Evolutionary conservation across 2,329 filamentous ascomycete genomes (phyloP).

Genomic region (Tolypocladium paradoxum): DNA sequence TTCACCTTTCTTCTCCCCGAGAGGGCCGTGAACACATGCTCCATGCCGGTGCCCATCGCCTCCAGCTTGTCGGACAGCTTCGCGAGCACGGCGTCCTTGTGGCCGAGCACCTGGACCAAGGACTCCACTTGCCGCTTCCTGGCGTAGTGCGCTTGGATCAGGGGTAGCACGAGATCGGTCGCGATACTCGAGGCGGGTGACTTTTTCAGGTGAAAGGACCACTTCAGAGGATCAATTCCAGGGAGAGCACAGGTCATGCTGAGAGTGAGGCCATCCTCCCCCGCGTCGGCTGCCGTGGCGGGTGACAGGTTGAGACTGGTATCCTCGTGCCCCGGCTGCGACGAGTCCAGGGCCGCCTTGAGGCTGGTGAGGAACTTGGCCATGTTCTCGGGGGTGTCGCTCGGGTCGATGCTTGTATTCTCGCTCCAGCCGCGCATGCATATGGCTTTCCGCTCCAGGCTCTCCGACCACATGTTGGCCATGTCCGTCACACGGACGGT

Average conservation of each 20-base stretch:
- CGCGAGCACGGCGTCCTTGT: constrained; percentile 41
- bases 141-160: constrained; percentile 35
- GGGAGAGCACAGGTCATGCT: constrained; percentile 51
- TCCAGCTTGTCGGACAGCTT: constrained; percentile 45
- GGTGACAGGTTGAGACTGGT: constrained; percentile 34
- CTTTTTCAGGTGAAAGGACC: constrained; percentile 50
- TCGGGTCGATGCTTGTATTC: constrained; percentile 63
- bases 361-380: constrained; percentile 56
- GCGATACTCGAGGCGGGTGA: constrained; percentile 30
- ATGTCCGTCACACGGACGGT: constrained; percentile 59
- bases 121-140: constrained; percentile 29
- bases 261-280: constrained; percentile 35
- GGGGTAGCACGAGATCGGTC: constrained; percentile 39
- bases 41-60: constrained; percentile 37
- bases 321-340: constrained; percentile 28
- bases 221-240: constrained; percentile 52
- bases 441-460: constrained; percentile 49
- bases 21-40: constrained; percentile 41
- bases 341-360: constrained; percentile 37
- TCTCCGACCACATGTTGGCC: constrained; percentile 62
- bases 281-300: constrained; percentile 18
- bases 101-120: constrained; percentile 30
- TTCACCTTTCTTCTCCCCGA: constrained; percentile 36
- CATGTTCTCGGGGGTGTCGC: constrained; percentile 57
- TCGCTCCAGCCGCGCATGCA: constrained; percentile 49